These are phyloP conservation scores for Tranzscheliella williamsii DNA, from an alignment of 1,284 basidiomycete species.

Conservation along the genomic window DNA sequence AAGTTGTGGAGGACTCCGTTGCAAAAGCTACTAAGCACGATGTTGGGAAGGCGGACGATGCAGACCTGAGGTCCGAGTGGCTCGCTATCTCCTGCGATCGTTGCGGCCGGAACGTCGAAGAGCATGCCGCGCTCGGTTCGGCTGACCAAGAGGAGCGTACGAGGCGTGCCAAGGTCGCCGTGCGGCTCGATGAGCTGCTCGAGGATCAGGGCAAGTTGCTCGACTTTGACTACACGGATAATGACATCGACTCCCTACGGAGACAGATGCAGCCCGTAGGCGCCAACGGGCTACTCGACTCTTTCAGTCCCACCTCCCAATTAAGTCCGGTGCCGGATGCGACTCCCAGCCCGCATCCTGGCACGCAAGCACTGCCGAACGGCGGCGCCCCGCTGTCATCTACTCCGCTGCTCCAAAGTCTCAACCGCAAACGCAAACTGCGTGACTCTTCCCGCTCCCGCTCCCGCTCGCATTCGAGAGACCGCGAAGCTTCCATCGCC, in stretches of 20 bases:
- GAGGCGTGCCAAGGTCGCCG: conserved; percentile 75
- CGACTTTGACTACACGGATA: conserved; percentile 75
- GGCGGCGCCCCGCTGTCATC: conserved; percentile 22
- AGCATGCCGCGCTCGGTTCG: conserved; percentile 69
- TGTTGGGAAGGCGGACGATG: conserved; percentile 13
- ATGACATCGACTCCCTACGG: conserved; percentile 72
- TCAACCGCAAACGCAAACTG: conserved; percentile 38
- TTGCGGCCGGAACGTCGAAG: conserved; percentile 74
- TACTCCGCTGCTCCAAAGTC: conserved; percentile 23
- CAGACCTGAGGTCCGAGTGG: conserved; percentile 14
- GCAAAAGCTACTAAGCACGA: conserved; percentile 12
- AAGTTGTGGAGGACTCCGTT: conserved; percentile 18
- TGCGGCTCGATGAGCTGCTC: conserved; percentile 80
- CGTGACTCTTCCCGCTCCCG: conserved; percentile 18
- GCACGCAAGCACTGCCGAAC: conserved; percentile 16
- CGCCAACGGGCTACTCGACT: conserved; percentile 31
- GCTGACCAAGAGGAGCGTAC: conserved; percentile 59
- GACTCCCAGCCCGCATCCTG: conserved; percentile 31
- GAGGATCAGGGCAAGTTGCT: conserved; percentile 77
- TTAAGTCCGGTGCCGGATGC: conserved; percentile 34
- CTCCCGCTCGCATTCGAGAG: conserved; percentile 20
- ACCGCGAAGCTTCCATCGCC: conserved; percentile 38
- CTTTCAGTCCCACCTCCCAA: conserved; percentile 29
- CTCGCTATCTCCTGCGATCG: conserved; percentile 22
- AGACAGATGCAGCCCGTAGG: conserved; percentile 61